Base-by-base conservation (phyloP, 495 filamentous ascomycete genomes). In the Hypoxylon rickii region DNA sequence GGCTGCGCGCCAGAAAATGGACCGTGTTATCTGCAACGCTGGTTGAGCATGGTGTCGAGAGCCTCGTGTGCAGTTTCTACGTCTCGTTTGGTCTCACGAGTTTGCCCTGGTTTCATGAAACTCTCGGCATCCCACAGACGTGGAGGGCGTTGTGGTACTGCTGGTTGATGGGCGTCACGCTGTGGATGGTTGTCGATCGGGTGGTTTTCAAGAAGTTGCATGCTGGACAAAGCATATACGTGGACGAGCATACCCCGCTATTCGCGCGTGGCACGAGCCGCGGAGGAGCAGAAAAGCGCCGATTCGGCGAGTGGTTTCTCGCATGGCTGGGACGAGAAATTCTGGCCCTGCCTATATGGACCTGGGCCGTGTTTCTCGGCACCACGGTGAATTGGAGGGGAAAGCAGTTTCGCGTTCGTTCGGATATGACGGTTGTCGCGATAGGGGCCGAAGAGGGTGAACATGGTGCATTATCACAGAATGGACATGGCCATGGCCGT, bases 31-130 rank as follows among this genome's bases (percentile, higher is more conserved):
- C 87, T 0, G 95, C 95, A 0, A 97, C 95, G 0, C 74, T 97
- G 1, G 87, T 96, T n/a, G 95, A 99, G 61, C 93, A 92, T 0
- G 92, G 90, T 2, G 94, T 94, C 2, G 95, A 97, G 71, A 88
- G 85, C n/a, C 73, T 97, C 10, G 64, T 96, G 0, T 94, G 90
- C 70, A 90, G 85, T 12, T 66, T 86, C 1, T 89, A 96, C 64
- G 85, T 92, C 19, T 83, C 89, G 0, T 96, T 84, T 68, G 91
- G 84, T 0, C 54, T 89, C 16, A 96, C 89, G 0, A 89, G 86
- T 0, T 64, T 96, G 7, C 83, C 88, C 0, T 86, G 77, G 68
- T 81, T 86, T 44, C 70, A 83, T 21, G 61, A 75, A 0, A 64
- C 55, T 0, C 61, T 86, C 3, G 81, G 82, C 18, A 70, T 90